phyloP scores from a whole-genome alignment of 1,284 basidiomycete species.

The Inonotus obliquus region DNA sequence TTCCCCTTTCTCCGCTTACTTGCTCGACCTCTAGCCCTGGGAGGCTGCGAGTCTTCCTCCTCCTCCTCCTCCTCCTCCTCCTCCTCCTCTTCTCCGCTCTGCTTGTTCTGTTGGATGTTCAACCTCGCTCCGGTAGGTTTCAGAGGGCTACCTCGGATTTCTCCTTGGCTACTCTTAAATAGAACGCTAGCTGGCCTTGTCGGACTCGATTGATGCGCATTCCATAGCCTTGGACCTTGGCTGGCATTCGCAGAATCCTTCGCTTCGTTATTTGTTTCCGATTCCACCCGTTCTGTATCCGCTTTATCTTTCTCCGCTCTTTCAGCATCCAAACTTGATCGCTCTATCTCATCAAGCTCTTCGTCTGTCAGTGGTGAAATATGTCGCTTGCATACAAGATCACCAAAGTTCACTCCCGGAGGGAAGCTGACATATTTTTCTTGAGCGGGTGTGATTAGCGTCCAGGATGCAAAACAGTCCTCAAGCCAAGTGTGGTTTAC shows the following conservation, averaged over 20 bases:
- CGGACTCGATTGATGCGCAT: neutral
- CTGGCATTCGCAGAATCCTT: constrained; percentile 10
- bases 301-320: constrained; percentile 14
- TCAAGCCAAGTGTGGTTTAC: constrained; percentile 90
- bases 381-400: constrained; percentile 50
- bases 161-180: neutral
- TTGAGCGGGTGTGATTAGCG: constrained; percentile 50
- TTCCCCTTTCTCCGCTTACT: neutral
- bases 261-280: constrained; percentile 11
- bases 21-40: neutral
- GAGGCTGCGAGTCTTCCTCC: neutral
- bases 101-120: too few relatives aligned
- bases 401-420: constrained; percentile 60
- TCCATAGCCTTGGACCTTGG: constrained; percentile 3
- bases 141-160: neutral
- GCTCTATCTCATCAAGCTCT: constrained; percentile 28
- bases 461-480: constrained; percentile 80
- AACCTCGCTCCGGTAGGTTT: neutral
- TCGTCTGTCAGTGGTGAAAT: constrained; percentile 33
- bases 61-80: constrained; percentile 1
- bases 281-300: neutral
- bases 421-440: constrained; percentile 68
- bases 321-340: neutral
- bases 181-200: neutral
- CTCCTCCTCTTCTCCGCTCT: constrained; percentile 2